phyloP scores from a whole-genome alignment of 352 stramenopile genomes.

The Phytophthora sp. region DNA sequence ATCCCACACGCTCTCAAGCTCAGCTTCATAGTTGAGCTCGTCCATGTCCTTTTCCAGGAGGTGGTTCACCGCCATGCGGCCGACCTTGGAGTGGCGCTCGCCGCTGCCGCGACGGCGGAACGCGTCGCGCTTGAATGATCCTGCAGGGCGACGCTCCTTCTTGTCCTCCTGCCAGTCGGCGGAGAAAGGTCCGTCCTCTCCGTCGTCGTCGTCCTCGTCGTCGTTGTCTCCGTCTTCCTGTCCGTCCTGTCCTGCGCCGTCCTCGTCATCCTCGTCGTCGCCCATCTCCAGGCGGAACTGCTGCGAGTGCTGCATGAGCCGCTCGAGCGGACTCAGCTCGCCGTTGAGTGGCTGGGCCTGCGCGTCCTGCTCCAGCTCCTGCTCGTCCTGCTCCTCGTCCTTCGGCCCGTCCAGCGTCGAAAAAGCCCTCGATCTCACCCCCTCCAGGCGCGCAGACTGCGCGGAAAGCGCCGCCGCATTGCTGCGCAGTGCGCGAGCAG shows the following conservation, averaged over 20 bases:
- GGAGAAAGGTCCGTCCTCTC: conserved; percentile 7
- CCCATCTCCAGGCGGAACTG: conserved; percentile 56
- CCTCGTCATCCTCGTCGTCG: conserved; percentile 14
- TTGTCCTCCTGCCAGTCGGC: conserved; percentile 5
- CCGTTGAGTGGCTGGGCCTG: conserved; percentile 14
- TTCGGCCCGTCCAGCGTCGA: conserved; percentile 5
- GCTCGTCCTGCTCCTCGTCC: conserved; percentile 25
- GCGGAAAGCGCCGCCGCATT: background rate
- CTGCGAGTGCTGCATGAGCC: conserved; percentile 69
- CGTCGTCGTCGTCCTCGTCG: conserved; percentile 3
- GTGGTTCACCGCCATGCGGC: conserved; percentile 14
- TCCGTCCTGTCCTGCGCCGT: conserved; percentile 3
- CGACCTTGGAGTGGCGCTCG: conserved; percentile 11
- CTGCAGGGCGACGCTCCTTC: background rate
- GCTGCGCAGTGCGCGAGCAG: background rate
- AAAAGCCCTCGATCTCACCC: conserved; percentile 8
- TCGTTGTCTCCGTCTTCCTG: background rate
- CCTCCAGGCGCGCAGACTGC: background rate
- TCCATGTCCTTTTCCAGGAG: conserved; percentile 35
- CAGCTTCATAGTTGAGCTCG: conserved; percentile 78
- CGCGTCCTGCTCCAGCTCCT: background rate
- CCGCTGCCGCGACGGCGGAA: conserved; percentile 22
- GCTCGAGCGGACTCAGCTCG: conserved; percentile 66
- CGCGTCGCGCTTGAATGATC: conserved; percentile 1
- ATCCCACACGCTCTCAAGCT: conserved; percentile 56